Base-by-base conservation (phyloP, 2,329 filamentous ascomycete genomes). In the Ascocoryne sarcoides region DNA sequence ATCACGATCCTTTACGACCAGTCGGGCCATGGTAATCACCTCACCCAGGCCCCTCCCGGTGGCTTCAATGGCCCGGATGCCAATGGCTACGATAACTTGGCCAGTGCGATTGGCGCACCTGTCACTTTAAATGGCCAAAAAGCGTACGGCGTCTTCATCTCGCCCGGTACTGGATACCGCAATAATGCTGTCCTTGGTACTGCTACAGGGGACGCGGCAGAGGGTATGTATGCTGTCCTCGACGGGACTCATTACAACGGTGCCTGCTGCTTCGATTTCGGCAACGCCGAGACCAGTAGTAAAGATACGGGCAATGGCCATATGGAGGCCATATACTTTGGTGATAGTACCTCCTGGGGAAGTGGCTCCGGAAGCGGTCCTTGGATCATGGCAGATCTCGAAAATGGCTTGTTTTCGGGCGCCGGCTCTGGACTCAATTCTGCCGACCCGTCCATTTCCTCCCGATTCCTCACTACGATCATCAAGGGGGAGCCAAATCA, bases 321-420 rank as follows among this genome's bases (percentile, higher is more conserved):
- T 52, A 83, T 83, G 78, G 79, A 83, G 54, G 74, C 78, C 40
- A 74, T 82, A 43, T 82, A 82, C 66, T 82, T 68, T 50, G 78
- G 79, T 1, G 61, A 64, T 55, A 69, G 53, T 56, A 75, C 64
- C 0, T 43, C 44, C 48, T 79, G 74, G 72, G 77, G 77, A 14
- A 59, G 57, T 5, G 78, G 79, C 7, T 41, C 71, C 3, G 77
- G 76, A 32, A 67, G 50, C 32, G 77, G 79, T 0, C 79, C 79
- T 0, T 82, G 78, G 79, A 56, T 82, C 49, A 81, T 82, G 76
- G 78, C 76, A 0, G 79, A 83, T 58, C 67, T 83, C 0, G 79
- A 83, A 55, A 80, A 82, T 46, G 74, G 75, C 3, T 61, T 83
- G 2, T 82, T 81, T 62, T 77, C 76, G 0, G 77, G 76, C 10